Evolutionary conservation across 768 basidiomycete genomes (phyloP).

Genomic region (Amanita thiersii): DNA sequence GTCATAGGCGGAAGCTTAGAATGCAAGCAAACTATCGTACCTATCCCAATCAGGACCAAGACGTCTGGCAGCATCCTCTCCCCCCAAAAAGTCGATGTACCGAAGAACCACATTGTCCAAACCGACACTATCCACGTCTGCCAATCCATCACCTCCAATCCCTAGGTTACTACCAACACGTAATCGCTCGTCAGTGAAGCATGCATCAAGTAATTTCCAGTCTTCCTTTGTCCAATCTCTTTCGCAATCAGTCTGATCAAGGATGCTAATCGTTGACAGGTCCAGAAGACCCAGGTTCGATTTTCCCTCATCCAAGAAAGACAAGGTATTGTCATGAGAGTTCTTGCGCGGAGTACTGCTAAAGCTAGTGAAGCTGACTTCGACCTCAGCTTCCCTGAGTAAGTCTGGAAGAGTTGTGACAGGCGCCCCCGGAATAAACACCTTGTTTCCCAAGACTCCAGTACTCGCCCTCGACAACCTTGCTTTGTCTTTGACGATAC

Average conservation of each 20-base stretch:
- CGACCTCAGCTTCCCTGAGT: constrained; percentile 49
- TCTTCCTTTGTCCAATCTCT: constrained; percentile 63
- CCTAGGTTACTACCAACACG: constrained; percentile 27
- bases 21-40: constrained; percentile 28
- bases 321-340: neutral
- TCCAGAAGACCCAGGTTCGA: neutral
- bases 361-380: constrained; percentile 14
- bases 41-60: constrained; percentile 48
- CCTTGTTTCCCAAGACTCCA: constrained; percentile 40
- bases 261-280: neutral
- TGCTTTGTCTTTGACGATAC: constrained; percentile 12
- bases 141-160: constrained; percentile 29
- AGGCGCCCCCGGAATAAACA: constrained; percentile 49
- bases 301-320: neutral
- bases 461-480: constrained; percentile 26
- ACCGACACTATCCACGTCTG: constrained; percentile 42
- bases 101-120: constrained; percentile 51
- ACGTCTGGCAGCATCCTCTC: constrained; percentile 24
- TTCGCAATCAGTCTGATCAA: constrained; percentile 10
- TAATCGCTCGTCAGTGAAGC: constrained; percentile 66
- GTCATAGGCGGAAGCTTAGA: constrained; percentile 2
- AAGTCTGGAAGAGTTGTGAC: constrained; percentile 46
- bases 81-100: constrained; percentile 46
- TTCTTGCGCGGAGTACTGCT: neutral
- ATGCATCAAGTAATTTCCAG: constrained; percentile 75